Conservation (phyloP, 176 grass and related monocot species). For the Pontederia crassipes region DNA sequence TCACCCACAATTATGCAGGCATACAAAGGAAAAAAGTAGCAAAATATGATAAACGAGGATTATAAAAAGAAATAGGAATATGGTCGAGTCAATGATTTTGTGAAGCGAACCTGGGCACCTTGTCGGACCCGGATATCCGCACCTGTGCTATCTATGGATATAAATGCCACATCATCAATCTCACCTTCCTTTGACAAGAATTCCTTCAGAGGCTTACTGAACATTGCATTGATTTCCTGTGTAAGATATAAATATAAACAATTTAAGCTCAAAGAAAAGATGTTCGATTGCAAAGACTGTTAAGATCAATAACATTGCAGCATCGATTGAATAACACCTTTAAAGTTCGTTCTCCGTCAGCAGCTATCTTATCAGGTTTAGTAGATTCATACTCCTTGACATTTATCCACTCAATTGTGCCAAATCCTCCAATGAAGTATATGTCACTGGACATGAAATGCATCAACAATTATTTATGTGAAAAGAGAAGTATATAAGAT, state of each 20-base stretch:
- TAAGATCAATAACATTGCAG: neutral
- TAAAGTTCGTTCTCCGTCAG: conserved; percentile 63
- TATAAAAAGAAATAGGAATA: neutral
- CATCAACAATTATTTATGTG: no score
- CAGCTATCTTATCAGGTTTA: conserved; percentile 82
- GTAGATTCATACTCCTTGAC: conserved; percentile 67
- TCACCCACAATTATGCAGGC: no score
- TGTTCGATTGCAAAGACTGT: neutral
- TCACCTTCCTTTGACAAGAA: conserved; percentile 66
- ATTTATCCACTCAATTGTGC: conserved; percentile 85
- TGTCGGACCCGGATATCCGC: conserved; percentile 83
- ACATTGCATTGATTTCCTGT: conserved; percentile 78
- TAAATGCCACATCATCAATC: conserved; percentile 79
- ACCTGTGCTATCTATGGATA: conserved; percentile 94
- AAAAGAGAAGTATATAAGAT: no score
- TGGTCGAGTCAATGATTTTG: no score
- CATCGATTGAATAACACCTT: conserved; percentile 36
- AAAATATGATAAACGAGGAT: no score
- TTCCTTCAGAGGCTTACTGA: conserved; percentile 76
- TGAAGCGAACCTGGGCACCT: conserved; percentile 60
- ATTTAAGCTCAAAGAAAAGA: no score
- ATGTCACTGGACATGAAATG: conserved; percentile 36
- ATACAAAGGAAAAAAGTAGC: no score
- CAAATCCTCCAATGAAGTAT: conserved; percentile 93
- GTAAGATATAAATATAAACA: no score